phyloP scores from a whole-genome alignment of 768 basidiomycete genomes.

The Clitopilus hobsonii region DNA sequence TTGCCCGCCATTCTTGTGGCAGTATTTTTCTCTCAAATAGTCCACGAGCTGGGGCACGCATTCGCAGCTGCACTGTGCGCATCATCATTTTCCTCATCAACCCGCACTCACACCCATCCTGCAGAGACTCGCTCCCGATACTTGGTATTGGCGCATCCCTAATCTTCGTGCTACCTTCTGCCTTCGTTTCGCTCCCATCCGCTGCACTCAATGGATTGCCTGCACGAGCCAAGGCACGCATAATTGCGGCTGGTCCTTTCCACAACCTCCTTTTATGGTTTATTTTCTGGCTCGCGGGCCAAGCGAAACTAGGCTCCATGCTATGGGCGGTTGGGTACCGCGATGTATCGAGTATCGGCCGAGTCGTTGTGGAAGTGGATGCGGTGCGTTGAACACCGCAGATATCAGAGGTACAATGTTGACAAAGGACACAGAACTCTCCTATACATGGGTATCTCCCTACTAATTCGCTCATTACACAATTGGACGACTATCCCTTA shows the following conservation, averaged over 20 bases:
- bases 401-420: no score
- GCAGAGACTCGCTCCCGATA: constrained; percentile 63
- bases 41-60: constrained; percentile 82
- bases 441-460: constrained; percentile 53
- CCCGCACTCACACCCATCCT: background rate
- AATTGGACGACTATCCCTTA: constrained; percentile 59
- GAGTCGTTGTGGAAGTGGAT: constrained; percentile 51
- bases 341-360: constrained; percentile 47
- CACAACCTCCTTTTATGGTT: constrained; percentile 68
- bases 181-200: constrained; percentile 62
- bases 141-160: constrained; percentile 58
- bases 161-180: constrained; percentile 62
- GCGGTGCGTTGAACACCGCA: constrained; percentile 44
- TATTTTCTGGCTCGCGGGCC: constrained; percentile 34
- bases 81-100: background rate
- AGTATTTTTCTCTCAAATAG: constrained; percentile 58
- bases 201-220: constrained; percentile 32
- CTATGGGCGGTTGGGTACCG: constrained; percentile 41
- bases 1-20: constrained; percentile 60
- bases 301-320: constrained; percentile 23
- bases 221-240: constrained; percentile 45
- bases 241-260: constrained; percentile 71
- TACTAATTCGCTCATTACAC: constrained; percentile 54
- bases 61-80: constrained; percentile 65
- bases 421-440: background rate